Percentiles rank a stretch among this genome's conserved stretches.
These are phyloP conservation scores for Cylindrodendrum hubeiense DNA, from an alignment of 2,329 filamentous ascomycete species.

Conservation along the genomic window DNA sequence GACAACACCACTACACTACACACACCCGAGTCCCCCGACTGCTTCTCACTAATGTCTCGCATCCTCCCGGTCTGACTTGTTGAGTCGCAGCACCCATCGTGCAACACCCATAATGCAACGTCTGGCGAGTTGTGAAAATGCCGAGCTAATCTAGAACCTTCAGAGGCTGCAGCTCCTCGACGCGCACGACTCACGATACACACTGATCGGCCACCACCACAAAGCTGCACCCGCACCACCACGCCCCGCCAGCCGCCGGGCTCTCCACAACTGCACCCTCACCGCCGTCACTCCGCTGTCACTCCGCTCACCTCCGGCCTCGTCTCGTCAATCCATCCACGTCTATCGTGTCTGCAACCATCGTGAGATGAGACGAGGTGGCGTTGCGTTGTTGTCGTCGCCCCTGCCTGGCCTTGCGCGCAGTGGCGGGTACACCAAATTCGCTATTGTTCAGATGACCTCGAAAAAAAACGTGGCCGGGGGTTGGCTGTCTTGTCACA, in stretches of 20 bases:
- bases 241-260: slow-evolving; percentile 24
- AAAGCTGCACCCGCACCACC: slow-evolving; percentile 12
- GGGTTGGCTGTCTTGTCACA: slow-evolving; percentile 24
- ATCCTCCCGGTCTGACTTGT: slow-evolving; percentile 6
- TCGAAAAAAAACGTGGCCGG: slow-evolving; percentile 31
- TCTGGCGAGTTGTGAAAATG: not conserved
- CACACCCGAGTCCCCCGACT: not conserved
- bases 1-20: not conserved
- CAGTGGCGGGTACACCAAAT: slow-evolving; percentile 34
- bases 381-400: slow-evolving; percentile 28
- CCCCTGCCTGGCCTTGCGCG: slow-evolving; percentile 25
- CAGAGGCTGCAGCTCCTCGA: slow-evolving; percentile 19
- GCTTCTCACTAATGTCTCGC: slow-evolving; percentile 2
- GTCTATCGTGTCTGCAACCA: slow-evolving; percentile 31
- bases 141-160: slow-evolving; percentile 3
- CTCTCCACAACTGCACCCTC: slow-evolving; percentile 22
- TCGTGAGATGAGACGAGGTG: slow-evolving; percentile 40
- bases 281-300: slow-evolving; percentile 33
- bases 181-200: slow-evolving; percentile 33
- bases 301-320: slow-evolving; percentile 34
- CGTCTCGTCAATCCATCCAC: slow-evolving; percentile 16
- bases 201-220: slow-evolving; percentile 30
- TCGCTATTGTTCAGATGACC: slow-evolving; percentile 43
- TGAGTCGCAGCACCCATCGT: slow-evolving; percentile 7
- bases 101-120: not conserved